Percentiles rank a stretch among this genome's conserved stretches.
Evolutionary conservation across 129 eudicot genomes (phyloP).

Genomic region (Apium graveolens): DNA sequence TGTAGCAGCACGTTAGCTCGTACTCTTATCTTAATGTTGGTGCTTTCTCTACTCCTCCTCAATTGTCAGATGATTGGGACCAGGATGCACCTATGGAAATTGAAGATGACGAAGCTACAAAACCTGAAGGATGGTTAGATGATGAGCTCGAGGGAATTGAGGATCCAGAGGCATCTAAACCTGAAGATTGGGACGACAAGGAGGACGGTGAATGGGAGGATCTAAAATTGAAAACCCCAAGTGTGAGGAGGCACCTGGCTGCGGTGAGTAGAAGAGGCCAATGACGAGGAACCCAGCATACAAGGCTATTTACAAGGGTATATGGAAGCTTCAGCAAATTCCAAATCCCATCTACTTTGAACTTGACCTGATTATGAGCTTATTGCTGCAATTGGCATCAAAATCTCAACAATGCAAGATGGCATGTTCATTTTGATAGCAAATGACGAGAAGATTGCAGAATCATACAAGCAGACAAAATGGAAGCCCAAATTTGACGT

Average conservation of each 20-base stretch:
- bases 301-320: conserved; percentile 86
- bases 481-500: conserved; percentile 97
- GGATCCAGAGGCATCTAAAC: conserved; percentile 83
- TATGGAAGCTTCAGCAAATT: conserved; percentile 70
- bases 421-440: no score
- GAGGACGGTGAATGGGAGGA: conserved; percentile 99
- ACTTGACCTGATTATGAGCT: no score
- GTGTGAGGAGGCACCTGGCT: conserved; percentile 72
- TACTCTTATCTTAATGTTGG: no score
- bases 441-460: no score
- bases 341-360: conserved; percentile 67
- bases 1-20: no score
- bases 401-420: no score
- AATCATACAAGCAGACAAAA: conserved; percentile 38
- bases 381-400: no score
- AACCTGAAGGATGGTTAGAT: conserved; percentile 92
- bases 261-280: conserved; percentile 88
- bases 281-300: conserved; percentile 71
- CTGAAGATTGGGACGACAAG: conserved; percentile 98
- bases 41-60: no score
- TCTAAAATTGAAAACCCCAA: conserved; percentile 88
- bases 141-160: conserved; percentile 88
- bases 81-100: conserved; percentile 81
- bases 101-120: conserved; percentile 70
- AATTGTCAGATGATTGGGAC: no score